These are phyloP conservation scores for Trichoderma sp. DNA, from an alignment of 2,329 filamentous ascomycete genomes.

Conservation along the genomic window DNA sequence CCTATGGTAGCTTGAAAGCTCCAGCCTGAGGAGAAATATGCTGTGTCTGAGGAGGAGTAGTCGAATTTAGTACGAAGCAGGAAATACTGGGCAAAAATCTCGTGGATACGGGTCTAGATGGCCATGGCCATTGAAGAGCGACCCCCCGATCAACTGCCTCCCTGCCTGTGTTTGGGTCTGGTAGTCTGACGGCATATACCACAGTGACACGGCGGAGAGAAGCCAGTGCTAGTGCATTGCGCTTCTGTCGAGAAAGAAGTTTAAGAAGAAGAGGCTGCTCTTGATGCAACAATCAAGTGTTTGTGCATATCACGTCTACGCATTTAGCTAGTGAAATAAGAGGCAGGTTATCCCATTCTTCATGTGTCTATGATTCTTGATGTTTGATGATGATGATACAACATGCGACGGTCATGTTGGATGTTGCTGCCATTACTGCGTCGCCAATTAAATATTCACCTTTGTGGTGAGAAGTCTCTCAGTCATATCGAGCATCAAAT, in stretches of 20 bases:
- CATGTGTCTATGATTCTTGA: neutral
- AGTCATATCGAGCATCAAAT: neutral
- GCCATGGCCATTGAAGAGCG: conserved; percentile 20
- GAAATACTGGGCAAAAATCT: conserved; percentile 24
- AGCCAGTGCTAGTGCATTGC: conserved; percentile 29
- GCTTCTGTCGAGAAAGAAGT: conserved; percentile 15
- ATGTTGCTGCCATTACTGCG: neutral
- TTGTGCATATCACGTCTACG: conserved; percentile 25
- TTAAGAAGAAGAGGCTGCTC: conserved; percentile 21
- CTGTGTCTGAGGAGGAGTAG: conserved; percentile 24
- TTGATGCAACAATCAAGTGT: conserved; percentile 30
- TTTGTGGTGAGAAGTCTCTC: neutral
- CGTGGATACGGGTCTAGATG: conserved; percentile 19
- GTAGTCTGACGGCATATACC: conserved; percentile 8
- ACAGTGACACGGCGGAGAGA: conserved; percentile 9
- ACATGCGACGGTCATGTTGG: neutral
- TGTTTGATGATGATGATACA: neutral
- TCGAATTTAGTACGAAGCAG: conserved; percentile 17
- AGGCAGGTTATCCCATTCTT: conserved; percentile 4
- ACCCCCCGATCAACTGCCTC: neutral
- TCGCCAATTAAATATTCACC: neutral
- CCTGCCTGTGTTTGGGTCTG: neutral
- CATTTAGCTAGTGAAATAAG: conserved; percentile 24
- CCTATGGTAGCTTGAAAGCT: conserved; percentile 65
- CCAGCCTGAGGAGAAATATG: conserved; percentile 48